Conservation (phyloP, 768 basidiomycete species). For the Phallus indusiatus region DNA sequence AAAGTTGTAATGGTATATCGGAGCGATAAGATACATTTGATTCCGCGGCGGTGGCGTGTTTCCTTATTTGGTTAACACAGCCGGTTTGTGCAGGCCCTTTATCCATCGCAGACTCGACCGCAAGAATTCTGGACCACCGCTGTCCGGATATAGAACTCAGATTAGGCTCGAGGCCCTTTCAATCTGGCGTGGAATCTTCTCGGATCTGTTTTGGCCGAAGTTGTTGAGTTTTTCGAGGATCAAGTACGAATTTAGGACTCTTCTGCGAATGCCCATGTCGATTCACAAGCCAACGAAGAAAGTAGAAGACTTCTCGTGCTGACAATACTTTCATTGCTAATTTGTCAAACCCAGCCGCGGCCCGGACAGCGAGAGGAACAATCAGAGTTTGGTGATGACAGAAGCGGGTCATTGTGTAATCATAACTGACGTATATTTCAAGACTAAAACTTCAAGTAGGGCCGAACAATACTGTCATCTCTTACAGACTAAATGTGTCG, state of each 20-base stretch:
- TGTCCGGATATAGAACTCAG: background rate
- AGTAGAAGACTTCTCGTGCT: no score
- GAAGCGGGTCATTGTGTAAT: background rate
- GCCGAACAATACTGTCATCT: background rate
- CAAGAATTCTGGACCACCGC: background rate
- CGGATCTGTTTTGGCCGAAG: background rate
- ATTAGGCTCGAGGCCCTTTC: background rate
- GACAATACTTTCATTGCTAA: background rate
- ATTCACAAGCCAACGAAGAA: background rate
- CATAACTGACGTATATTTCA: background rate
- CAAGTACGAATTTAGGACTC: background rate
- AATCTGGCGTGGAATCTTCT: background rate
- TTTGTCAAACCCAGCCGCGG: background rate
- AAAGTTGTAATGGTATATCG: conserved; percentile 3
- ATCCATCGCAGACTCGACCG: conserved; percentile 2
- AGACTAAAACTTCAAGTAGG: background rate
- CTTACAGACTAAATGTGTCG: background rate
- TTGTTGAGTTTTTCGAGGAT: background rate
- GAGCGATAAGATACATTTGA: background rate
- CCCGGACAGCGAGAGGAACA: background rate
- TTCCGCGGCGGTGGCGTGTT: background rate
- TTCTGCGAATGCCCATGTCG: background rate
- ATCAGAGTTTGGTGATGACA: background rate
- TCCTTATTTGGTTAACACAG: background rate
- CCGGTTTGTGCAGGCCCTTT: background rate